Evolutionary conservation across 495 filamentous ascomycete species (phyloP).

Genomic region (Mytilinidion resinicola): DNA sequence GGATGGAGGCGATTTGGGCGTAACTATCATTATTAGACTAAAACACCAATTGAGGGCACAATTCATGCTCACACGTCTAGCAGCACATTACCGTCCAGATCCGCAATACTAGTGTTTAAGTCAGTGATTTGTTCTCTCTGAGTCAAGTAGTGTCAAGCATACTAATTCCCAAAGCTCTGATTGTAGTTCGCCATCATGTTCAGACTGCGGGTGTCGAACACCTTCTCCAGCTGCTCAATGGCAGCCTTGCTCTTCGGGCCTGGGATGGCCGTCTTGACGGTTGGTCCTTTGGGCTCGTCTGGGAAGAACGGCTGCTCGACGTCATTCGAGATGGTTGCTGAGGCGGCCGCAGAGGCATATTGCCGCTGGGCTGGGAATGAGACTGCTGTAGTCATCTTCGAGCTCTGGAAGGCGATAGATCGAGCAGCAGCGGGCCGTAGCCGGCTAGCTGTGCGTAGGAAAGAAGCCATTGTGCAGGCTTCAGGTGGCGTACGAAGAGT

Average conservation of each 20-base stretch:
- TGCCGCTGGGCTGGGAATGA: slow-evolving; percentile 9
- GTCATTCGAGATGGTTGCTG: slow-evolving; percentile 4
- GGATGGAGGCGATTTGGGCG: slow-evolving; percentile 95
- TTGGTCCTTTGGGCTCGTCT: slow-evolving; percentile 69
- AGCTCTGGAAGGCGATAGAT: slow-evolving; percentile 11
- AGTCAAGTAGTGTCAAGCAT: slow-evolving; percentile 19
- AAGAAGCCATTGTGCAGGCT: slow-evolving; percentile 14
- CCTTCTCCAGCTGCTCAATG: slow-evolving; percentile 66
- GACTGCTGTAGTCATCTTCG: background rate
- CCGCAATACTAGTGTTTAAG: slow-evolving; percentile 58
- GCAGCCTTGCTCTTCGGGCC: slow-evolving; percentile 70
- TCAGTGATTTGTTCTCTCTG: background rate
- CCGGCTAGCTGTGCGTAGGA: slow-evolving; percentile 14
- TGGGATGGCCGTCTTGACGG: slow-evolving; percentile 71
- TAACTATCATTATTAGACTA: slow-evolving; percentile 48
- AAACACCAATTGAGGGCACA: background rate
- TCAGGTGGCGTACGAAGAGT: no score
- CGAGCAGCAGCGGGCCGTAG: slow-evolving; percentile 7
- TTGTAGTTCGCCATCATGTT: slow-evolving; percentile 87
- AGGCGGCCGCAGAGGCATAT: slow-evolving; percentile 17
- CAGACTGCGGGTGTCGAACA: slow-evolving; percentile 89
- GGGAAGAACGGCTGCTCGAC: slow-evolving; percentile 36
- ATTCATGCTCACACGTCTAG: slow-evolving; percentile 39
- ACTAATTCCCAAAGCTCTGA: slow-evolving; percentile 60
- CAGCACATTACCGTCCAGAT: slow-evolving; percentile 75